These are phyloP conservation scores for Psilocybe tampanensis DNA, from an alignment of 768 basidiomycete species.

Conservation along the genomic window DNA sequence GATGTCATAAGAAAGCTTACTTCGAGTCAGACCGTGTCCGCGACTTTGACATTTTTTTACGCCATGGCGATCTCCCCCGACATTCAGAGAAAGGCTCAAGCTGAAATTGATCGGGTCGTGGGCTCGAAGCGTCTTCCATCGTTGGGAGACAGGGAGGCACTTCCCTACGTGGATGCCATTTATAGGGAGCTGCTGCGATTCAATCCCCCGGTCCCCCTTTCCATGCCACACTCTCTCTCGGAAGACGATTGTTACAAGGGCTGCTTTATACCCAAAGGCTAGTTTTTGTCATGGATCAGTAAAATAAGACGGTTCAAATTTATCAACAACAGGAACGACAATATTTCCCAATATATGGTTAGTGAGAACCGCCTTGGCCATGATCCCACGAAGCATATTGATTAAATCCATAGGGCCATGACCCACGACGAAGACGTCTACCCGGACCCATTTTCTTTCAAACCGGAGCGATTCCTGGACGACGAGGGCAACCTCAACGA, in stretches of 20 bases:
- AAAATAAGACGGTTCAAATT: background rate
- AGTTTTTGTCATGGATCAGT: background rate
- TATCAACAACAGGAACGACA: background rate
- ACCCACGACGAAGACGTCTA: slow-evolving; percentile 19
- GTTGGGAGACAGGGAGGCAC: slow-evolving; percentile 21
- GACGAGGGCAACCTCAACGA: slow-evolving; percentile 1
- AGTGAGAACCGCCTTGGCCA: background rate
- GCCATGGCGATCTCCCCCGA: slow-evolving; percentile 29
- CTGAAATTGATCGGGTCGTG: slow-evolving; percentile 34
- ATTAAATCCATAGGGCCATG: background rate
- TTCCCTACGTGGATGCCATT: slow-evolving; percentile 26
- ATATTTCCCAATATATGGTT: background rate
- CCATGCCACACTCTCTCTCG: slow-evolving; percentile 21
- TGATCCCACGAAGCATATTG: too few relatives aligned
- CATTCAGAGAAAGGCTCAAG: slow-evolving; percentile 30
- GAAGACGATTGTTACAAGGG: slow-evolving; percentile 25
- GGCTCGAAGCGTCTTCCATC: slow-evolving; percentile 29
- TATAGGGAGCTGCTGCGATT: slow-evolving; percentile 15
- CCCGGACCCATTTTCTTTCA: slow-evolving; percentile 21
- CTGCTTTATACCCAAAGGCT: slow-evolving; percentile 25
- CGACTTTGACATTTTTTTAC: background rate
- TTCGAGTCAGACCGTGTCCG: too few relatives aligned
- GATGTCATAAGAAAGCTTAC: too few relatives aligned
- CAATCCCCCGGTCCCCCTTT: slow-evolving; percentile 10
- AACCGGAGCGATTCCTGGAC: slow-evolving; percentile 23